A percentile compares a stretch with the other conserved stretches of the same genome.
phyloP scores from a whole-genome alignment of 2,329 filamentous ascomycete species.

The Stagonosporopsis rhizophila region DNA sequence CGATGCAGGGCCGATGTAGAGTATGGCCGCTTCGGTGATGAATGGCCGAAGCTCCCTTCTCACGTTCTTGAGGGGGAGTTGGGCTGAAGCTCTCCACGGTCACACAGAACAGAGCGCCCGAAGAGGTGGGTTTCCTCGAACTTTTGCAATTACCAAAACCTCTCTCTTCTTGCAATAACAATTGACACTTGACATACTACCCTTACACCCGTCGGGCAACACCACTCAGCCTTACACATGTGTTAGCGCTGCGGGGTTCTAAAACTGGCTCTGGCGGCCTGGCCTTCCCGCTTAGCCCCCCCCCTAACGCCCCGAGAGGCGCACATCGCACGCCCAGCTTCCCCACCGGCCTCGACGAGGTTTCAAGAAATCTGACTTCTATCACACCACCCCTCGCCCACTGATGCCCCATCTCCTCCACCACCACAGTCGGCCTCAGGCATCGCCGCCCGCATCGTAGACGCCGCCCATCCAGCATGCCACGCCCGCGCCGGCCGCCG shows the following conservation, averaged over 20 bases:
- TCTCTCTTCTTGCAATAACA: background rate
- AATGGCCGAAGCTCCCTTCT: constrained; percentile 5
- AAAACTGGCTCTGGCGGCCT: constrained; percentile 5
- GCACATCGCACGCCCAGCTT: constrained; percentile 20
- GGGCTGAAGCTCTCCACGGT: constrained; percentile 2
- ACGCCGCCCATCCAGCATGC: constrained; percentile 38
- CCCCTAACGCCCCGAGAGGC: constrained; percentile 15
- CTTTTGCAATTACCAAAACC: background rate
- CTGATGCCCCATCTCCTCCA: constrained; percentile 45
- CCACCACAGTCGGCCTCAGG: constrained; percentile 40
- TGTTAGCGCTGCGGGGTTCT: constrained; percentile 21
- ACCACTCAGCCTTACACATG: constrained; percentile 5
- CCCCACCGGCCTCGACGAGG: constrained; percentile 20
- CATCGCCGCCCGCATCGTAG: constrained; percentile 34
- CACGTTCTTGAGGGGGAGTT: background rate
- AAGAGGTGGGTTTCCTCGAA: background rate
- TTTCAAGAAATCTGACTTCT: constrained; percentile 24
- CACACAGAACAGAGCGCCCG: background rate
- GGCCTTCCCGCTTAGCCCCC: constrained; percentile 13
- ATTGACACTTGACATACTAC: background rate
- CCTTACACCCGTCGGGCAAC: background rate
- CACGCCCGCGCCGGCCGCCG: constrained; percentile 50
- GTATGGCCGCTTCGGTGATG: constrained; percentile 3
- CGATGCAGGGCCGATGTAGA: constrained; percentile 12
- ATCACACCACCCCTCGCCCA: constrained; percentile 21